phyloP scores from a whole-genome alignment of 1,139 yeast species.

The Groenewaldozyma sp. region DNA sequence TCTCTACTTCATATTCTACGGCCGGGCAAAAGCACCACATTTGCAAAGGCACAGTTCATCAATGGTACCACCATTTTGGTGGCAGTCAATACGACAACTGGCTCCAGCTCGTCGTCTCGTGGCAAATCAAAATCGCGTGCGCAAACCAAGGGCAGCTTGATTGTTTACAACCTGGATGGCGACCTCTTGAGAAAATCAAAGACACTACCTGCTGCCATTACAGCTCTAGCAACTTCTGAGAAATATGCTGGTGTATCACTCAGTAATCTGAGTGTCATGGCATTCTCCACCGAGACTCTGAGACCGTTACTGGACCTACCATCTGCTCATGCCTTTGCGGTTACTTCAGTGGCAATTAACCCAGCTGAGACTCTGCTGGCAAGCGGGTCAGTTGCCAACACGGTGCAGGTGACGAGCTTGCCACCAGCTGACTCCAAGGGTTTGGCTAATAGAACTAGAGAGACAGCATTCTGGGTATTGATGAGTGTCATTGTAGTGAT shows the following conservation, averaged over 20 bases:
- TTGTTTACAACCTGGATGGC: slow-evolving; percentile 1
- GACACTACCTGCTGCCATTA: slow-evolving; percentile 8
- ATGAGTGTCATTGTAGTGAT: slow-evolving; percentile 37
- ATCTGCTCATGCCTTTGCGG: slow-evolving; percentile 69
- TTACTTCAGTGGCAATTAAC: slow-evolving; percentile 64
- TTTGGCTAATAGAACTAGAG: slow-evolving; percentile 25
- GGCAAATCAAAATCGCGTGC: background rate
- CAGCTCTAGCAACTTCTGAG: slow-evolving; percentile 8
- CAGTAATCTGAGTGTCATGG: slow-evolving; percentile 58
- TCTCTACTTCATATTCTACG: background rate
- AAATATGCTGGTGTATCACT: slow-evolving; percentile 64
- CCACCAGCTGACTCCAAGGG: slow-evolving; percentile 43
- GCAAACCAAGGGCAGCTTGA: background rate
- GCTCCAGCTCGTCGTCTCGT: background rate
- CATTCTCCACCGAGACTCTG: slow-evolving; percentile 45
- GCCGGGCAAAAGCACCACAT: background rate
- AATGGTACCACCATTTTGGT: background rate
- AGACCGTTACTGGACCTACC: slow-evolving; percentile 38
- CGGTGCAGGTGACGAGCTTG: slow-evolving; percentile 52
- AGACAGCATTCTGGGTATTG: slow-evolving; percentile 39
- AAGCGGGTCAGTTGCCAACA: slow-evolving; percentile 73
- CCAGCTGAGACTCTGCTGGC: slow-evolving; percentile 63
- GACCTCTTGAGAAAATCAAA: background rate
- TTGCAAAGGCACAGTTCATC: background rate
- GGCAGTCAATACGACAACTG: background rate